These are phyloP conservation scores for Naegleria fowleri DNA, from an alignment of 208 protist species.

Conservation along the genomic window DNA sequence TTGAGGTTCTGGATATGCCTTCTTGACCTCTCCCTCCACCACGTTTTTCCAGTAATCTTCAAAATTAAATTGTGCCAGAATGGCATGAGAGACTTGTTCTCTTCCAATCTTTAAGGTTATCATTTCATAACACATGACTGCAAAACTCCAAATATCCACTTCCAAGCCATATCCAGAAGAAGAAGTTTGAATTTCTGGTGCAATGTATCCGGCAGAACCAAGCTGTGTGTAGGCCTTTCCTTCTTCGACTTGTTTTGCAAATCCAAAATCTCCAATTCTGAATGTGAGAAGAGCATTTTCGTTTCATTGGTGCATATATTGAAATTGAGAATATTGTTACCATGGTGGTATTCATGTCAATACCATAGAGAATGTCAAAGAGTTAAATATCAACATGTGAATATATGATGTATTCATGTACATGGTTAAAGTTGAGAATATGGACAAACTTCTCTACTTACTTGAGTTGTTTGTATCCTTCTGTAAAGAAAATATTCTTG, in stretches of 20 bases:
- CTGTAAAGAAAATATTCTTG: conserved; percentile 76
- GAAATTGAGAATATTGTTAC: too few relatives aligned
- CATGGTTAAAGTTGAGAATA: too few relatives aligned
- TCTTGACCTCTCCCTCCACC: background rate
- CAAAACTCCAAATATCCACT: background rate
- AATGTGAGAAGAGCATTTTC: too few relatives aligned
- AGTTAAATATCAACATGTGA: too few relatives aligned
- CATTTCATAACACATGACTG: background rate
- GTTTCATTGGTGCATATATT: too few relatives aligned
- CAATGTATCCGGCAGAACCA: background rate
- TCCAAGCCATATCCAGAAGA: background rate
- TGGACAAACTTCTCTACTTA: background rate
- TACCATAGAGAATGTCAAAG: too few relatives aligned
- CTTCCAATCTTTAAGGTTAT: background rate
- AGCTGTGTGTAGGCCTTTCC: background rate
- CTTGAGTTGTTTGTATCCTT: background rate
- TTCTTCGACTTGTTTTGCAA: background rate
- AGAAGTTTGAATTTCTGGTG: background rate
- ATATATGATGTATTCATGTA: too few relatives aligned
- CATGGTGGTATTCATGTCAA: too few relatives aligned
- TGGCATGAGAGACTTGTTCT: background rate
- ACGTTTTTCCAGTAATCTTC: background rate
- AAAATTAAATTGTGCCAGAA: background rate
- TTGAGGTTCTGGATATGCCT: background rate
- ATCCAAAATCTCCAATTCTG: background rate